Conservation (phyloP, 352 stramenopile species). For the Pythium aristosporum region DNA sequence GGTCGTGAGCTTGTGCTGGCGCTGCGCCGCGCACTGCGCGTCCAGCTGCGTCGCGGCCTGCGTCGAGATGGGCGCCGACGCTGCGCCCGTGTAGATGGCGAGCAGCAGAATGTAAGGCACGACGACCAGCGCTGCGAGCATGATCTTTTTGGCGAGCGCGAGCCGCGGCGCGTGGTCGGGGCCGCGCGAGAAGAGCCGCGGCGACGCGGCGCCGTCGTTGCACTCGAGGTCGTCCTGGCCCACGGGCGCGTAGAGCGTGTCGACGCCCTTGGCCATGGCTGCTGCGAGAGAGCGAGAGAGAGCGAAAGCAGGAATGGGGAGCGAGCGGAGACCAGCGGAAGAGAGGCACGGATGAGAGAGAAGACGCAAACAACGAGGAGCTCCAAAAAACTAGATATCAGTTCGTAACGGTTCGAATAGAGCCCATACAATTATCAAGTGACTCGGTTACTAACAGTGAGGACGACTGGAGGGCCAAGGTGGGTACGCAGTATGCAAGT, state of each 20-base stretch:
- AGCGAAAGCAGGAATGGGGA: constrained; percentile 4
- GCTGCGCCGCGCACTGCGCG: constrained; percentile 53
- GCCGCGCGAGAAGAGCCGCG: constrained; percentile 50
- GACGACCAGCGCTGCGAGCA: constrained; percentile 46
- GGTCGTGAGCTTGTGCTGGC: constrained; percentile 65
- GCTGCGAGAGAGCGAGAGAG: neutral
- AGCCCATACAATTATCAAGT: constrained; percentile 7
- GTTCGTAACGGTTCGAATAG: constrained; percentile 12
- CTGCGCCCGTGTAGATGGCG: constrained; percentile 41
- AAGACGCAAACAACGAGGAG: constrained; percentile 17
- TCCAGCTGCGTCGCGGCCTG: constrained; percentile 35
- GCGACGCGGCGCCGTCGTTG: constrained; percentile 33
- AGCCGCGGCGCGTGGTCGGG: constrained; percentile 45
- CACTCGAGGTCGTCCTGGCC: constrained; percentile 66
- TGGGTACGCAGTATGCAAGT: neutral
- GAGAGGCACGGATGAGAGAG: neutral
- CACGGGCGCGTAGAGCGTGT: constrained; percentile 66
- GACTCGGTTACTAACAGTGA: constrained; percentile 6
- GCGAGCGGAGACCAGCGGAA: neutral
- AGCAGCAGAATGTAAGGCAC: constrained; percentile 67
- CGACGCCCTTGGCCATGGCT: constrained; percentile 25
- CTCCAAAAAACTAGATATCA: neutral
- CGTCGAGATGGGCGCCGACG: neutral
- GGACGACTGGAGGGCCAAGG: neutral
- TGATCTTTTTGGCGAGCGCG: constrained; percentile 52